Evolutionary conservation across 495 filamentous ascomycete species (phyloP), one percentile per base, ranked within the genome.

Genomic region (Penicillium psychrofluorescens): DNA sequence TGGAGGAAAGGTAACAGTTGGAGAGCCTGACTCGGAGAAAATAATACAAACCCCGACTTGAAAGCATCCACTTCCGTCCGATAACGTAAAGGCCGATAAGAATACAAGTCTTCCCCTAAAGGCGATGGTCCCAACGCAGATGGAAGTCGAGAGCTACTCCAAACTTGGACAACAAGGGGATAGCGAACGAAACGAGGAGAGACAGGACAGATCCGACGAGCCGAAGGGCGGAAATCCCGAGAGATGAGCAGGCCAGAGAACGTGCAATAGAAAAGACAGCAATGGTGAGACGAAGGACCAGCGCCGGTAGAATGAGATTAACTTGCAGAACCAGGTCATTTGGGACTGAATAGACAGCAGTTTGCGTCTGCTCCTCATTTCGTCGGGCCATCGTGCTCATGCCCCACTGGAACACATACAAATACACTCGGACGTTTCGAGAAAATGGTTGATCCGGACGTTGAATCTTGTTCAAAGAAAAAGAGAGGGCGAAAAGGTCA

Each of bases 401-500:
- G 33, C 41, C 40, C 7, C 47, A 29, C 31, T 36, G 39, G 13
- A 49, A 49, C 8, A 32, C 36, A 41, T 22, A 12, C 32, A 9
- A 35, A 41, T 22, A 12, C 36, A 9, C 29, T n/a, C 15, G 13
- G 13, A 6, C 16, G 6, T 9, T 6, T 22, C 10, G 39, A 11
- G 34, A 35, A 1, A 22, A 22, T 6, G 29, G 30, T 28, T 38
- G 14, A 11, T 11, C 33, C 10, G 37, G 30, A 10, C 35, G 7
- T 39, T 27, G 53, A 30, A 48, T 14, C 36, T 43, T 45, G 36
- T 53, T 42, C 3, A 59, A 16, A 7, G 49, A 50, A 29, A 59
- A 14, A 5, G 50, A 56, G 11, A 58, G 12, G 29, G 31, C 38
- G 34, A 50, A 15, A 10, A 56, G 32, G 7, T 45, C 45, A 28